These are phyloP conservation scores for Stemphylium beticola DNA, from an alignment of 2,329 filamentous ascomycete species.

Conservation along the genomic window DNA sequence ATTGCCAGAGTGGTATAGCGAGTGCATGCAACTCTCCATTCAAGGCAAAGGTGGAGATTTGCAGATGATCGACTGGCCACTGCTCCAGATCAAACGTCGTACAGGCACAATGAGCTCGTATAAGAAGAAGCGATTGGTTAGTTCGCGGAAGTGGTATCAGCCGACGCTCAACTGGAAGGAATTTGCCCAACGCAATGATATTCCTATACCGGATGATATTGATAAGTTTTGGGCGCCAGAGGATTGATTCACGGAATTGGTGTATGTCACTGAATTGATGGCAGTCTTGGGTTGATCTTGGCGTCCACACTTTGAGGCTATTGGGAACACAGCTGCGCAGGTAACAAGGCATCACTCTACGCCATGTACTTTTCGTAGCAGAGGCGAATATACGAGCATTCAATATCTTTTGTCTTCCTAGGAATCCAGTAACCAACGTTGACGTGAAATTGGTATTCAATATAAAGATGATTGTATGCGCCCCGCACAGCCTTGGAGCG, in stretches of 20 bases:
- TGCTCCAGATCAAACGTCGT: conserved; percentile 11
- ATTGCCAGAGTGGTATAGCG: conserved; percentile 26
- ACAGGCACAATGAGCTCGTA: not conserved
- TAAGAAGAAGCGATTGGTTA: conserved; percentile 7
- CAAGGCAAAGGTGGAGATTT: conserved; percentile 28
- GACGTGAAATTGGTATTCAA: no score
- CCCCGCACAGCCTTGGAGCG: not conserved
- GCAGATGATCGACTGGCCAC: conserved; percentile 24
- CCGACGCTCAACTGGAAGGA: conserved; percentile 30
- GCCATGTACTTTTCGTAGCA: no score
- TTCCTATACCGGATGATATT: conserved; percentile 16
- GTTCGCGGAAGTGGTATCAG: conserved; percentile 26
- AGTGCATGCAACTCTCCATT: conserved; percentile 29
- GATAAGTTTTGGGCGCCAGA: conserved; percentile 4
- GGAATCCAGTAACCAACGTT: no score
- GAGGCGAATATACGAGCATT: no score
- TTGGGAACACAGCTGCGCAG: no score
- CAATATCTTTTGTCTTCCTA: no score
- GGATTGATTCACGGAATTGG: no score
- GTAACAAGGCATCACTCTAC: no score
- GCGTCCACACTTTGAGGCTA: no score
- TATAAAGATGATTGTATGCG: not conserved
- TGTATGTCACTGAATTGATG: no score
- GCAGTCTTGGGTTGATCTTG: no score
- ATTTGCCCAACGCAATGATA: conserved; percentile 30